Evolutionary conservation across 139 green algal genomes (phyloP), one percentile per base, ranked within the genome.

Genomic region (Chlamydomonas sp.): DNA sequence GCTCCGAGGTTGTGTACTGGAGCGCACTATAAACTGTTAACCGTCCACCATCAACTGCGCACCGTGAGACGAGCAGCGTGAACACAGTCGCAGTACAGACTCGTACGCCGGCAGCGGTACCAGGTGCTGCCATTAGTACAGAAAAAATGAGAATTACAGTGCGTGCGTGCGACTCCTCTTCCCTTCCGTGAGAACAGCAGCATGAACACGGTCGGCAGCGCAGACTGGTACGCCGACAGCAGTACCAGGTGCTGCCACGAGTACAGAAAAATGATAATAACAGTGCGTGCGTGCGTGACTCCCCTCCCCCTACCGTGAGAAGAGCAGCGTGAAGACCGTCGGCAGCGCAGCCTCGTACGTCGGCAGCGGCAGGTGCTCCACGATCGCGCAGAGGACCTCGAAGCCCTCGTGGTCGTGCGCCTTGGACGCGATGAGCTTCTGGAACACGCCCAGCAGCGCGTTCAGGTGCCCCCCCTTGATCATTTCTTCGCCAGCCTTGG

Each of bases 351-450:
- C 72, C 38, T 74, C 58, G 37, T 93, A 78, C 3, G 75, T 30
- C 1, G 58, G 39, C 2, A 83, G 48, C 1, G 79, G 77, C 33
- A 96, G 66, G 34, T 82, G 67, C 72, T 89, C 75, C 62, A 94
- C 76, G 34, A 98, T 72, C 2, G 84, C 81, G 67, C 90, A 85
- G 26, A 98, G 71, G n/a, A 99, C 84, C 47, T 75, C 72, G 64
- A 97, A 96, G 63, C 88, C 93, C 65, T 98, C 83, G 50, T 97
- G 89, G 77, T 98, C 94, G 37, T 93, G 88, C 26, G 83, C 76
- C 48, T 90, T 90, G 61, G 62, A 83, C 47, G 88, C 82, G 3
- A 97, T 69, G 57, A 98, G 81, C 85, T 96, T 97, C 81, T 98
- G 90, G 73, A 90, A 90, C 28, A 98, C 87, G 26, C 95, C 95